Evolutionary conservation across 2,329 filamentous ascomycete species (phyloP).

Genomic region (Blastomyces parvus): DNA sequence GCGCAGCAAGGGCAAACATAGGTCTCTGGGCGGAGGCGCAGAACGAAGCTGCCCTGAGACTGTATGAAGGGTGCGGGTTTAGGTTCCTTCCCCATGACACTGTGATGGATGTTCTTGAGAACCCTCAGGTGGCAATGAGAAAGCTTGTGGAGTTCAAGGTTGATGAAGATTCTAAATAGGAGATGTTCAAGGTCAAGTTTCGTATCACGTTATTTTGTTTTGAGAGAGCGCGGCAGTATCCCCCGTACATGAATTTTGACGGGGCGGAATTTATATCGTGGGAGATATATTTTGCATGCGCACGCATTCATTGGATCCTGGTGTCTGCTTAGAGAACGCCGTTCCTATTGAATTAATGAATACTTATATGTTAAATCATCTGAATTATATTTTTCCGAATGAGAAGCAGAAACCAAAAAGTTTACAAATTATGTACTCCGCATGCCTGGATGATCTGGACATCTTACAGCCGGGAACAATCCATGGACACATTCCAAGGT

Average conservation of each 20-base stretch:
- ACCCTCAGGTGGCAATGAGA: conserved; percentile 8
- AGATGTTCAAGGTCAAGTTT: background rate
- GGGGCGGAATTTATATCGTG: no score
- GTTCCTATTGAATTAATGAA: background rate
- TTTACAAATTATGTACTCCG: background rate
- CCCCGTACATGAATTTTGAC: background rate
- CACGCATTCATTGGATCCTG: background rate
- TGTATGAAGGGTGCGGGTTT: conserved; percentile 22
- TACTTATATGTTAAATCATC: background rate
- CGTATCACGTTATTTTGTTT: background rate
- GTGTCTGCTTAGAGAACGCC: background rate
- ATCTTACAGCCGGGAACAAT: no score
- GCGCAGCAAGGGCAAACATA: conserved; percentile 16
- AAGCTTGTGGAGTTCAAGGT: background rate
- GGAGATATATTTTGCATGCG: no score
- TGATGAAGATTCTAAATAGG: background rate
- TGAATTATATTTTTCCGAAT: background rate
- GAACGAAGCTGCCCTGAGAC: conserved; percentile 14
- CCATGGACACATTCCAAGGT: no score
- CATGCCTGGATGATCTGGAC: no score
- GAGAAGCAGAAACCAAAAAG: background rate
- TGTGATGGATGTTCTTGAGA: background rate
- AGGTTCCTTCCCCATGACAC: conserved; percentile 3
- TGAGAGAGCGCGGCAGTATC: background rate
- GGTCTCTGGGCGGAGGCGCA: conserved; percentile 16